Base-by-base conservation (phyloP, 805 yeast genomes). In the Novakomyces olei region DNA sequence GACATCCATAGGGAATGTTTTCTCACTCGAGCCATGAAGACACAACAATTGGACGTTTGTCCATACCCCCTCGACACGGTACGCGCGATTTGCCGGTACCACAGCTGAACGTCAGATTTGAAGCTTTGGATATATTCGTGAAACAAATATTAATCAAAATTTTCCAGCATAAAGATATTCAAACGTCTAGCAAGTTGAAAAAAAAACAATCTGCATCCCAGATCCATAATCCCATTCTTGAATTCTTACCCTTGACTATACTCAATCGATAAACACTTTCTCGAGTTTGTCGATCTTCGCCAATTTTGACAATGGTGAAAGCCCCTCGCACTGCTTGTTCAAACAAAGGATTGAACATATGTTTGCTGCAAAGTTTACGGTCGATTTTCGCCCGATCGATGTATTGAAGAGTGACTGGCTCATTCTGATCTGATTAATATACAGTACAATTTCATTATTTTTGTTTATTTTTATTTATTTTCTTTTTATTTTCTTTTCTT, bases 231-330 rank as follows among this genome's bases (percentile, higher is more conserved):
- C 4, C 6, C 9, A 12, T 19, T 26, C 32, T 33, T 29, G 40
- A 29, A 65, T 5, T 76, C 32, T 9, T 66, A 34, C 67, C 73
- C 41, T 72, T 75, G 28, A 88, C 69, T 47, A 68, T 73, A 31
- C 85, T 92, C 67, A 85, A 65, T 44, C 95, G 65, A 53, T 88
- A 85, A 34, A 67, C 65, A 7, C 44, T 60, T 58, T 19, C 73
- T 68, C 8, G 71, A 65, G 29, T n/a, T n/a, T n/a, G n/a, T 69
- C 62, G 35, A 62, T 63, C 44, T 72, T 74, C 27, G 6, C 94
- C 93, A 35, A 88, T 66, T 48, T 79, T 81, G 35, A 88, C 71
- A 41, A 83, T 67, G 23, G 83, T 92, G 48, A 62, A 79, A 32
- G 91, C 19, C 15, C 79, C 91, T 14, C 65, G 59, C 10, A 79